Conservation (phyloP, 345 rosid species). For the Gossypium arboreum region DNA sequence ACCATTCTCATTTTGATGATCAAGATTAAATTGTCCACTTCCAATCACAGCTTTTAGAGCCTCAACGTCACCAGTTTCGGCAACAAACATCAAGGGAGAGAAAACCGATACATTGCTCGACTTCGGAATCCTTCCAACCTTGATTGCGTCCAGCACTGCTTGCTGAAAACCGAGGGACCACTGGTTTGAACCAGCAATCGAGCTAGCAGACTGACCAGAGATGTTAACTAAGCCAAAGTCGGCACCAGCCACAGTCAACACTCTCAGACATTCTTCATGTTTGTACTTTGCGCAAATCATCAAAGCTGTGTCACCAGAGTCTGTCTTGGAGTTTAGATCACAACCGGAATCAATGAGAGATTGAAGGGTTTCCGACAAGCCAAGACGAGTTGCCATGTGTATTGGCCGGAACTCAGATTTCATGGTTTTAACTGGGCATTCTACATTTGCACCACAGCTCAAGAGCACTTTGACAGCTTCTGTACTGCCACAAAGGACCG, state of each 20-base stretch:
- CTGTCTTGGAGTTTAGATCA: conserved; percentile 65
- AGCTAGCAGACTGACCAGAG: conserved; percentile 46
- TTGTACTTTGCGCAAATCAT: conserved; percentile 62
- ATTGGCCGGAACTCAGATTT: conserved; percentile 59
- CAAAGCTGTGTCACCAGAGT: conserved; percentile 70
- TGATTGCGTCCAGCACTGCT: conserved; percentile 50
- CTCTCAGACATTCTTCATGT: conserved; percentile 53
- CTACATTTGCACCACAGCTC: conserved; percentile 54
- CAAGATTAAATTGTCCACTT: conserved; percentile 40
- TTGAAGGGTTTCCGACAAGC: conserved; percentile 49
- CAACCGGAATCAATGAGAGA: conserved; percentile 58
- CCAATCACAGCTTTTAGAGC: conserved; percentile 53
- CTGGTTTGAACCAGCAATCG: conserved; percentile 46
- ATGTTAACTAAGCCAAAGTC: conserved; percentile 72
- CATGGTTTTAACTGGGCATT: conserved; percentile 45
- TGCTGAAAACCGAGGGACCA: conserved; percentile 75
- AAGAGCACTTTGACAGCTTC: conserved; percentile 71
- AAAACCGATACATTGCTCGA: conserved; percentile 58
- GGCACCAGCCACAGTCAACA: conserved; percentile 68
- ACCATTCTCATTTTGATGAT: conserved; percentile 79
- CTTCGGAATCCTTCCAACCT: conserved; percentile 48
- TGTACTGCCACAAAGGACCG: conserved; percentile 72
- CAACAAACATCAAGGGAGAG: conserved; percentile 53
- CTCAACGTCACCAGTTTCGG: conserved; percentile 65
- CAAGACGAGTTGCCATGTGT: conserved; percentile 81